phyloP scores from a whole-genome alignment of 2,329 filamentous ascomycete genomes.

The Ascochyta clinopodiicola region DNA sequence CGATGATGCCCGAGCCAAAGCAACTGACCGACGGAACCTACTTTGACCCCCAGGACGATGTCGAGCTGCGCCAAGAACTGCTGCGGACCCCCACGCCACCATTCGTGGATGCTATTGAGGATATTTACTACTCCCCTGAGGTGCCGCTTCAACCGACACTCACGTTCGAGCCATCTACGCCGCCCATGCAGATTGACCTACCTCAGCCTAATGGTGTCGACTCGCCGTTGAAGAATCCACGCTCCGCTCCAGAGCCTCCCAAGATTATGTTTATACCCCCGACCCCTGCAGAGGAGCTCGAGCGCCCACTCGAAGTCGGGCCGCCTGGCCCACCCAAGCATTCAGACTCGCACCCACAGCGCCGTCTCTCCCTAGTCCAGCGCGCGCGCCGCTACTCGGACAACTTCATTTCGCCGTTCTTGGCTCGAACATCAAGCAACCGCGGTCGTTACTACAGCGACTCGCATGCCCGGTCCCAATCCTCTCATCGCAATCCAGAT shows the following conservation, averaged over 20 bases:
- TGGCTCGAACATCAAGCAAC: slow-evolving; percentile 40
- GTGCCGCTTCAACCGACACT: slow-evolving; percentile 34
- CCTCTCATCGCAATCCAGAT: slow-evolving; percentile 25
- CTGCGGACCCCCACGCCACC: slow-evolving; percentile 34
- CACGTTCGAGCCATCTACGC: slow-evolving; percentile 46
- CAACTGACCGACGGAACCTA: slow-evolving; percentile 25
- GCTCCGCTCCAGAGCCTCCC: slow-evolving; percentile 64
- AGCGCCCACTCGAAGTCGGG: slow-evolving; percentile 48
- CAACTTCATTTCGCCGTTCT: slow-evolving; percentile 51
- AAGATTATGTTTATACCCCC: slow-evolving; percentile 62
- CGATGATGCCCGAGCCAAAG: slow-evolving; percentile 26
- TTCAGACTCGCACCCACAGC: slow-evolving; percentile 45
- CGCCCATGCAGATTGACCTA: slow-evolving; percentile 40
- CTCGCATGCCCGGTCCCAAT: slow-evolving; percentile 21
- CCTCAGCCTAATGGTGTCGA: slow-evolving; percentile 50
- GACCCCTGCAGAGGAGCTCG: slow-evolving; percentile 57
- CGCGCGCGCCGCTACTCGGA: slow-evolving; percentile 56
- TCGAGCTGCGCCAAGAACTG: slow-evolving; percentile 25
- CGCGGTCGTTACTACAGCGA: slow-evolving; percentile 32
- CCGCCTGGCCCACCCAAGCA: slow-evolving; percentile 38
- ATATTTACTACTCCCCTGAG: slow-evolving; percentile 7
- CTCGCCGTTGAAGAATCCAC: slow-evolving; percentile 65
- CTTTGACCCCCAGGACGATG: slow-evolving; percentile 25
- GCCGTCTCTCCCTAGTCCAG: slow-evolving; percentile 51
- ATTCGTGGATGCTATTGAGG: slow-evolving; percentile 33